These are phyloP conservation scores for Pisolithus albus DNA, from an alignment of 768 basidiomycete genomes.

Conservation along the genomic window DNA sequence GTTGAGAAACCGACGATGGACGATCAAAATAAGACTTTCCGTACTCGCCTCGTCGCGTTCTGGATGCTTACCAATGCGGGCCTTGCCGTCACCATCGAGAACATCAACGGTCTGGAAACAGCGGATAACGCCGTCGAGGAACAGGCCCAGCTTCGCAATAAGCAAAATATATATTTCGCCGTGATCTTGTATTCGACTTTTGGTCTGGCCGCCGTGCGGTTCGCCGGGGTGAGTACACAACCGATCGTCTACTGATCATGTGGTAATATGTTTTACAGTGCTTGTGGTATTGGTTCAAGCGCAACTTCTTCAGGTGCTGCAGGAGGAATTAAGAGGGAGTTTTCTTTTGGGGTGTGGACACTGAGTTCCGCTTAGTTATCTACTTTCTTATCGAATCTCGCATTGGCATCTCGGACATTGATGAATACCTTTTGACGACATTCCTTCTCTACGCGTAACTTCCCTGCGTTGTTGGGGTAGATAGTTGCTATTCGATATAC, in stretches of 20 bases:
- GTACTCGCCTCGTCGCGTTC: conserved; percentile 74
- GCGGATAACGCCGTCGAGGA: conserved; percentile 35
- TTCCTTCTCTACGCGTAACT: conserved; percentile 12
- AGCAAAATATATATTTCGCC: conserved; percentile 63
- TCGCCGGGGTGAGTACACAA: conserved; percentile 56
- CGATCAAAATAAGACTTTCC: conserved; percentile 89
- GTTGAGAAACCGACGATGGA: conserved; percentile 79
- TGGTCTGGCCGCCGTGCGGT: conserved; percentile 61
- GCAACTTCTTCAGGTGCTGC: conserved; percentile 78
- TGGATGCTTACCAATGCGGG: conserved; percentile 76
- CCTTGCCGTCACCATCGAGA: conserved; percentile 70
- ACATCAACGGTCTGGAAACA: conserved; percentile 55
- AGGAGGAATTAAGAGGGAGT: conserved; percentile 49
- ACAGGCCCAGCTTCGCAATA: conserved; percentile 32
- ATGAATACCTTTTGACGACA: conserved; percentile 15
- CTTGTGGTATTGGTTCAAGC: conserved; percentile 74
- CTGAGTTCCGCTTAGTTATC: conserved; percentile 23
- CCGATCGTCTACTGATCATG: neutral
- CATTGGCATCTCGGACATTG: conserved; percentile 18
- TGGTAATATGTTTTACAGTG: conserved; percentile 42
- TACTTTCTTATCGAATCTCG: conserved; percentile 21
- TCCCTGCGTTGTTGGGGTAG: conserved; percentile 15
- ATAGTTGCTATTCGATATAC: conserved; percentile 17
- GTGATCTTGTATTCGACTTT: conserved; percentile 81
- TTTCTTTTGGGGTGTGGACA: conserved; percentile 10